These are phyloP conservation scores for Rhodotorula sp. DNA, from an alignment of 1,284 basidiomycete species.

Conservation along the genomic window DNA sequence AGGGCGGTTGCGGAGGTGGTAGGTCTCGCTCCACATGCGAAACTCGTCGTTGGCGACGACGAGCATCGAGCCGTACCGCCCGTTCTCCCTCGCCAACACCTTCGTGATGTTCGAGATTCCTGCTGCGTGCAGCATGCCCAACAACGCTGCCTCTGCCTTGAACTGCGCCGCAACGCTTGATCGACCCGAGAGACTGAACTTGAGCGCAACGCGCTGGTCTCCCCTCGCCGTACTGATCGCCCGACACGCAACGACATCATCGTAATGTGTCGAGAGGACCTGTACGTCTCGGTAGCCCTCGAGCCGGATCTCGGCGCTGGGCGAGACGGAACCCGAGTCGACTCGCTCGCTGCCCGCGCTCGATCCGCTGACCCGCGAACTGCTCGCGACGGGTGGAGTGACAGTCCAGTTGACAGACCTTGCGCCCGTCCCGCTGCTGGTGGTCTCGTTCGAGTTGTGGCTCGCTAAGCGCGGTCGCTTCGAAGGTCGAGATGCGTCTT, in stretches of 20 bases:
- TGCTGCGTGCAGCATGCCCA: conserved; percentile 12
- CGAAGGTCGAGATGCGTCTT: not conserved
- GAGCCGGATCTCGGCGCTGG: conserved; percentile 22
- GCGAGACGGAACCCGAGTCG: not conserved
- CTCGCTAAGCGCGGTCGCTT: not conserved
- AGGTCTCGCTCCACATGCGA: conserved; percentile 19
- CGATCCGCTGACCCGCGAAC: not conserved
- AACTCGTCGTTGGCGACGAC: conserved; percentile 23
- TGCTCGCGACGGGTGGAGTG: not conserved
- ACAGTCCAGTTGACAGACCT: too few species aligned
- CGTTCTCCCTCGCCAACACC: conserved; percentile 25
- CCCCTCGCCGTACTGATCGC: conserved; percentile 22
- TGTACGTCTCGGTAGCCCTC: conserved; percentile 29
- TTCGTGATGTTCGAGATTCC: conserved; percentile 27
- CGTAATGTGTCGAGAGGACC: conserved; percentile 30
- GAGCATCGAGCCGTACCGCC: conserved; percentile 30
- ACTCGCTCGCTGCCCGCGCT: not conserved
- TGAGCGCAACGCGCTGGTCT: conserved; percentile 27
- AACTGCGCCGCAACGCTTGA: conserved; percentile 24
- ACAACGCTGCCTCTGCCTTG: conserved; percentile 27
- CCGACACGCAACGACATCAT: conserved; percentile 36
- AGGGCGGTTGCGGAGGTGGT: not conserved
- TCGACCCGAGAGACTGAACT: conserved; percentile 28
- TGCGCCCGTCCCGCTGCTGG: not conserved
- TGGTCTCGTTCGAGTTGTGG: not conserved